Conservation (phyloP, 2,329 filamentous ascomycete genomes). For the Diplodia mutila region DNA sequence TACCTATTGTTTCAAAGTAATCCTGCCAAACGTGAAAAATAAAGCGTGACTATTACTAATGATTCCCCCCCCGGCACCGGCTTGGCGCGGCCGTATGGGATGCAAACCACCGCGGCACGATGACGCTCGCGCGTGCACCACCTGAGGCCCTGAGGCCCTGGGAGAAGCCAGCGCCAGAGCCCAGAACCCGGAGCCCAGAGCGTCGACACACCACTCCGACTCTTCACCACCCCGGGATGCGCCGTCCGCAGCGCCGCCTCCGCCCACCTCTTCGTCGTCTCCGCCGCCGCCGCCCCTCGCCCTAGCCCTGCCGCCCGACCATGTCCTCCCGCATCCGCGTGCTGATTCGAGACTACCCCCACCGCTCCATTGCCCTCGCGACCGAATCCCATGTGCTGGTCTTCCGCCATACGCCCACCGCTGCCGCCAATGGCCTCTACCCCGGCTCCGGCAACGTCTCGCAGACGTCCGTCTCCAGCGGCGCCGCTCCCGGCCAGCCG, state of each 20-base stretch:
- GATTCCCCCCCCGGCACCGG: no score
- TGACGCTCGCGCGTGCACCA: background rate
- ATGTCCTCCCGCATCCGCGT: constrained; percentile 64
- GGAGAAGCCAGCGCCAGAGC: background rate
- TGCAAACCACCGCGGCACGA: background rate
- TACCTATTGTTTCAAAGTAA: no score
- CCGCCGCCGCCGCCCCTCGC: constrained; percentile 11
- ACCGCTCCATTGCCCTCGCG: constrained; percentile 84
- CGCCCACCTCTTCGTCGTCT: background rate
- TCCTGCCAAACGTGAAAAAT: no score
- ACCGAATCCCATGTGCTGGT: constrained; percentile 80
- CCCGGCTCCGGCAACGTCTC: constrained; percentile 59
- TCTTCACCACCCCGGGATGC: constrained; percentile 3
- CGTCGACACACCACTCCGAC: background rate
- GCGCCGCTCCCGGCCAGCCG: constrained; percentile 43
- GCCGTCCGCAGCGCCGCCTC: background rate
- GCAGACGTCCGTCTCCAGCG: constrained; percentile 53
- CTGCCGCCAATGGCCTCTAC: constrained; percentile 45
- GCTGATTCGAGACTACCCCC: constrained; percentile 77
- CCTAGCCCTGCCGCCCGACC: constrained; percentile 1
- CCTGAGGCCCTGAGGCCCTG: background rate
- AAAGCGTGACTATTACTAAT: no score
- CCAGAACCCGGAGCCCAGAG: background rate
- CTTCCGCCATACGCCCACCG: constrained; percentile 74
- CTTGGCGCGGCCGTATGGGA: no score